Evolutionary conservation across 2,329 filamentous ascomycete species (phyloP).

Genomic region (Thielaviopsis euricoi): DNA sequence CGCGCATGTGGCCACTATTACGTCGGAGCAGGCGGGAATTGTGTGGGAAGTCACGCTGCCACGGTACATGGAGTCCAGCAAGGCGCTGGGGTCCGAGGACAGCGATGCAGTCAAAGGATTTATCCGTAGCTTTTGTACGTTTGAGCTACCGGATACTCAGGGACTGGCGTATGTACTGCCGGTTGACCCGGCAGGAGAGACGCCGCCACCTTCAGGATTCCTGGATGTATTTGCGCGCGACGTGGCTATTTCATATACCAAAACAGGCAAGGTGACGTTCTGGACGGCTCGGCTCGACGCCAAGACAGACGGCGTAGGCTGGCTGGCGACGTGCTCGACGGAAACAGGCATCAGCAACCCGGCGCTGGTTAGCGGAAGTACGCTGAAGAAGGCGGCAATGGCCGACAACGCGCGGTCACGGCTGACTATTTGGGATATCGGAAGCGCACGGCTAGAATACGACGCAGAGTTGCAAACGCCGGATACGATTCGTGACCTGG

Average conservation of each 20-base stretch:
- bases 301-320: slow-evolving; percentile 47
- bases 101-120: slow-evolving; percentile 10
- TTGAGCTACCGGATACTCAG: slow-evolving; percentile 46
- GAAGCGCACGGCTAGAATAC: slow-evolving; percentile 66
- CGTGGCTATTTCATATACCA: slow-evolving; percentile 71
- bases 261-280: slow-evolving; percentile 57
- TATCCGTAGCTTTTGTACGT: slow-evolving; percentile 52
- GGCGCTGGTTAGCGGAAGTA: slow-evolving; percentile 69
- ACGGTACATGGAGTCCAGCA: slow-evolving; percentile 19
- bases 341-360: slow-evolving; percentile 61
- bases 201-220: slow-evolving; percentile 55
- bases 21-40: slow-evolving; percentile 59
- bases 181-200: slow-evolving; percentile 70
- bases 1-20: slow-evolving; percentile 67
- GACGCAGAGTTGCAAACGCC: slow-evolving; percentile 56
- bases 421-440: slow-evolving; percentile 82
- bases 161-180: slow-evolving; percentile 54
- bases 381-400: slow-evolving; percentile 70
- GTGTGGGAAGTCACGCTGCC: slow-evolving; percentile 66
- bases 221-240: slow-evolving; percentile 76
- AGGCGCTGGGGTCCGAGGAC: neutral
- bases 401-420: slow-evolving; percentile 58
- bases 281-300: slow-evolving; percentile 67
- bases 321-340: slow-evolving; percentile 66
- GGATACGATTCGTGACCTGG: slow-evolving; percentile 68